A percentile compares a stretch with the other conserved stretches of the same genome.
Conservation (phyloP, 306 rosid genomes). For the Abrus pulchellus region DNA sequence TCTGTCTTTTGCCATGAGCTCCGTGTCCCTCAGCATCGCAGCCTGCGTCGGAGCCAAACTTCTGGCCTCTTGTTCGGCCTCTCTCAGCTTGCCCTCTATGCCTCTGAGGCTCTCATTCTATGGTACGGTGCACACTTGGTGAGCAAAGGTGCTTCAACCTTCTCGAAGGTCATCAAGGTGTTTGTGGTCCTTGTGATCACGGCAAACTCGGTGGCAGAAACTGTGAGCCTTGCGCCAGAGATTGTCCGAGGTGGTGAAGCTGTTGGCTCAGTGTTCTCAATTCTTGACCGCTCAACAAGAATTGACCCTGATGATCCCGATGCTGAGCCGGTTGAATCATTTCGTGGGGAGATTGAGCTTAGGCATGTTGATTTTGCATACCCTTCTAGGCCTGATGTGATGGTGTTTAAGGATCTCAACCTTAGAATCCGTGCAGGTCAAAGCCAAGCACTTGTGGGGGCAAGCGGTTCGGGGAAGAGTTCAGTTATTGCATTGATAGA, state of each 20-base stretch:
- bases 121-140: slow-evolving; percentile 98
- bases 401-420: slow-evolving; percentile 88
- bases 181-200: slow-evolving; percentile 93
- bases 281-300: slow-evolving; percentile 81
- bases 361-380: slow-evolving; percentile 95
- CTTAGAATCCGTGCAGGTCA: slow-evolving; percentile 90
- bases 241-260: slow-evolving; percentile 96
- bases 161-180: slow-evolving; percentile 93
- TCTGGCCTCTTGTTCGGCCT: slow-evolving; percentile 84
- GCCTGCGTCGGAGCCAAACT: slow-evolving; percentile 88
- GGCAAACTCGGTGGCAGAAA: slow-evolving; percentile 98
- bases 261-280: slow-evolving; percentile 90
- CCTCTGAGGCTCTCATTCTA: slow-evolving; percentile 88
- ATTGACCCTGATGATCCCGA: slow-evolving; percentile 95
- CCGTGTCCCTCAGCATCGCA: slow-evolving; percentile 71
- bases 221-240: slow-evolving; percentile 99
- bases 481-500: slow-evolving; percentile 88
- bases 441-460: slow-evolving; percentile 98
- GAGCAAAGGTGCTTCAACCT: slow-evolving; percentile 80
- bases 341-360: slow-evolving; percentile 94
- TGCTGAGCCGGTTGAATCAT: slow-evolving; percentile 72
- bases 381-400: slow-evolving; percentile 88
- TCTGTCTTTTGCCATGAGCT: slow-evolving; percentile 83
- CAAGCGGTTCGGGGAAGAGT: slow-evolving; percentile 98
- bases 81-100: slow-evolving; percentile 91